Evolutionary conservation across 805 yeast genomes (phyloP), one percentile per base, ranked within the genome.

Genomic region (Lachancea meyersii): DNA sequence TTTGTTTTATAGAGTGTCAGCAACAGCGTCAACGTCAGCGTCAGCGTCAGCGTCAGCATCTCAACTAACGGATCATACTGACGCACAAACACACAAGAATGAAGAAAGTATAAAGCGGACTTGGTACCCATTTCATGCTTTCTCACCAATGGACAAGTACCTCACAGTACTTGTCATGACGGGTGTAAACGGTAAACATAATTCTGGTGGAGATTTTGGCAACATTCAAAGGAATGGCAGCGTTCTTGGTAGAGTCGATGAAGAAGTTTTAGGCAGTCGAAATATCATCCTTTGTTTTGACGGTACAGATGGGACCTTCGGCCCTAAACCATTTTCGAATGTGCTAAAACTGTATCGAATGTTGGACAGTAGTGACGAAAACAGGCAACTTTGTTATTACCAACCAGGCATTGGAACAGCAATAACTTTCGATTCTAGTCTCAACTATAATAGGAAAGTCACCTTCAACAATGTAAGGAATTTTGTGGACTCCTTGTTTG

Each of bases 351-450:
- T 79, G 11, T 80, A 71, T 54, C 64, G 73, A 32, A 61, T 79
- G 60, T 52, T 79, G 26, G 77, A 74, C 11, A 75, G 72, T 44
- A 68, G 67, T 34, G 58, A 63, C 19, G 54, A 64, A 2, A 38
- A 43, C 4, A 39, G 48, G 5, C 83, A 79, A 49, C 48, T 75
- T 30, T 79, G 83, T 51, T 79, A 79, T 51, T 80, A 80, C 51
- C 85, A 80, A 52, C 82, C 86, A 1, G 86, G 86, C 0, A 71
- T 81, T 20, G 86, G 87, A 1, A 71, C 75, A 9, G 61, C 68
- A 3, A 71, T 77, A 47, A 59, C 65, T 14, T 66, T 72, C 9
- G 74, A 72, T 33, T 41, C 55, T 1, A 56, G 55, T 10, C 48
- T 48, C 22, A 51, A 52, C 35, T 16, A 43, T 18, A 21, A 50